Base-by-base conservation (phyloP, 441 rosid species). In the Gossypium gossypioides region DNA sequence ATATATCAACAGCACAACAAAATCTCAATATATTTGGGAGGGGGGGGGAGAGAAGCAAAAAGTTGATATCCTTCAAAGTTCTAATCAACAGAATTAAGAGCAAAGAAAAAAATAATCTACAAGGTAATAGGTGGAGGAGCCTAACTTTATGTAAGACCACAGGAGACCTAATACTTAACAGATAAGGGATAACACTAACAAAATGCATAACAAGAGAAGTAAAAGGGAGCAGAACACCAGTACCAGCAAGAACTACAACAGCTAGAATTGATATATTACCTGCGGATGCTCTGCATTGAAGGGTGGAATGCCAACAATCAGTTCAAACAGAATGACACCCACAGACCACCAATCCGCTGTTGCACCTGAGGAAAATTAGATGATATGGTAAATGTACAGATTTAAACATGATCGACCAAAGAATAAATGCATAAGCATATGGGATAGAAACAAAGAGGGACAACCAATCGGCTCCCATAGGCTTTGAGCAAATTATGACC, bases 271-370 rank as follows among this genome's bases (percentile, higher is more conserved):
- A 74, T 72, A 76, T 59, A 56, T 74, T 64, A 93, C 99, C 96
- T 96, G 94, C 56, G 99, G 99, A 84, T 93, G 94, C 78, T 93
- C 98, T 2, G 99, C 98, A 80, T 91, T 96, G 78, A 96, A 96
- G 55, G 99, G 98, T 66, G 99, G 99, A 81, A 96, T 93, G 73
- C 99, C 99, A 69, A 93, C 97, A 76, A 96, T 88, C 83, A 93
- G 75, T 77, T 96, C 99, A 82, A 91, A 96, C 72, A 93, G 81
- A 85, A 96, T 84, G 85, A 96, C 85, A 63, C 99, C 99, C 73
- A 96, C 98, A 62, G 99, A 96, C 99, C 99, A 96, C 99, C 99
- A 96, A 88, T 96, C 99, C 12, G 99, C 99, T 74, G 94, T 90
- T 80, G 91, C 86, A 75, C 93, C 99, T 96, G 94, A 77, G 44